Conservation (phyloP, 345 rosid genomes). For the Brassica cretica region DNA sequence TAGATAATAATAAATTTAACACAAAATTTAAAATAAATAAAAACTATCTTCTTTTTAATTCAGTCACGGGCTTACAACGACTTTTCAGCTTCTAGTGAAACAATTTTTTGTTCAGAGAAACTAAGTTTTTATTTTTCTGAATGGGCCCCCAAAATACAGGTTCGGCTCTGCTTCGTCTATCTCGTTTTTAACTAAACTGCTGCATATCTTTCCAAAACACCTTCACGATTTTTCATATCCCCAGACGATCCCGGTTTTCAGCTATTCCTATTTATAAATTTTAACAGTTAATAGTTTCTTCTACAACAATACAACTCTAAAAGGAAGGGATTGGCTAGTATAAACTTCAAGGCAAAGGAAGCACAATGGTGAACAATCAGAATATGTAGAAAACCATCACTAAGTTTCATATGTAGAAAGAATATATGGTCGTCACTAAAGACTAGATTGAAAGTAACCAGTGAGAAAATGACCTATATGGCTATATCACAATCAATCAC, state of each 20-base stretch:
- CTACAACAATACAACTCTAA: not conserved
- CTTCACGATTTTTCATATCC: not conserved
- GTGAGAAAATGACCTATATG: not conserved
- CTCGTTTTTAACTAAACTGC: not conserved
- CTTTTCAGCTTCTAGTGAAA: too few species aligned
- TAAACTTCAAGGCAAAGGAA: not conserved
- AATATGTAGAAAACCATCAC: not conserved
- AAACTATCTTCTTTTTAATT: not conserved
- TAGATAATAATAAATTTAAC: too few species aligned
- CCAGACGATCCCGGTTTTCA: not conserved
- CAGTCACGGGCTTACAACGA: not conserved
- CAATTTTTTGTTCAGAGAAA: too few species aligned
- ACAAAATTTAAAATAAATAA: too few species aligned
- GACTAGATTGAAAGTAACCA: not conserved
- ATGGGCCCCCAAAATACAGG: too few species aligned
- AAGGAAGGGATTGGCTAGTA: not conserved
- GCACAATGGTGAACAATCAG: not conserved
- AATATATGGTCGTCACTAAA: not conserved
- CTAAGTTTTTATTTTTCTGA: too few species aligned
- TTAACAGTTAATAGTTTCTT: not conserved
- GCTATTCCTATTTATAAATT: not conserved
- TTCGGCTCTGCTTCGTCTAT: not conserved
- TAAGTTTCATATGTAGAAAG: not conserved
- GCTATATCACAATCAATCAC: not conserved
- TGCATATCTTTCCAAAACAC: not conserved